Evolutionary conservation across 2,329 filamentous ascomycete species (phyloP).

Genomic region (Xylariaceae sp.): DNA sequence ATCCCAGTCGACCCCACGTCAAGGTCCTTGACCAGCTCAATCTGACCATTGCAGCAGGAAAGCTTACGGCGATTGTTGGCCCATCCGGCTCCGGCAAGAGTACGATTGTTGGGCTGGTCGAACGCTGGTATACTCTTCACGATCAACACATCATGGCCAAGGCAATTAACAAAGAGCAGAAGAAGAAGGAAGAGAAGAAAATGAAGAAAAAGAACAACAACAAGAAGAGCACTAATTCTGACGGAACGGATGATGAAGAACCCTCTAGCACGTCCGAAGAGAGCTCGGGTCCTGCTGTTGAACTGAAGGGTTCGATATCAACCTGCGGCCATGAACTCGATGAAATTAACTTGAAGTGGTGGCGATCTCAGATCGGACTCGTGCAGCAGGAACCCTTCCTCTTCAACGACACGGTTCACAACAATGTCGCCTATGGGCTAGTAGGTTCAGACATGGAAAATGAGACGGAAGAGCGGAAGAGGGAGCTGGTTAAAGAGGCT

Average conservation of each 20-base stretch:
- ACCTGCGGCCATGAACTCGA: conserved; percentile 50
- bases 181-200: conserved; percentile 37
- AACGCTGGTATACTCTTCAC: conserved; percentile 64
- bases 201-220: conserved; percentile 31
- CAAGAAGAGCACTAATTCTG: conserved; percentile 25
- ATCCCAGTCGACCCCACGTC: conserved; percentile 60
- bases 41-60: conserved; percentile 55
- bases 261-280: conserved; percentile 29
- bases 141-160: conserved; percentile 48
- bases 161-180: conserved; percentile 43
- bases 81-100: conserved; percentile 69
- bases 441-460: conserved; percentile 48
- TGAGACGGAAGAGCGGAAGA: conserved; percentile 50
- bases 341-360: conserved; percentile 58
- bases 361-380: conserved; percentile 56
- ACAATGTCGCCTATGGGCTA: conserved; percentile 57
- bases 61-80: conserved; percentile 68
- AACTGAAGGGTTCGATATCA: conserved; percentile 47
- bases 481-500: conserved; percentile 55
- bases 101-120: conserved; percentile 64
- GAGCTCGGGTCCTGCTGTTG: conserved; percentile 38
- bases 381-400: conserved; percentile 65
- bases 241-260: conserved; percentile 28
- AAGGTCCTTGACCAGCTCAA: conserved; percentile 57
- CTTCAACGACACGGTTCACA: conserved; percentile 60